Conservation (phyloP, 306 rosid species). For the Adenanthera pavonina region DNA sequence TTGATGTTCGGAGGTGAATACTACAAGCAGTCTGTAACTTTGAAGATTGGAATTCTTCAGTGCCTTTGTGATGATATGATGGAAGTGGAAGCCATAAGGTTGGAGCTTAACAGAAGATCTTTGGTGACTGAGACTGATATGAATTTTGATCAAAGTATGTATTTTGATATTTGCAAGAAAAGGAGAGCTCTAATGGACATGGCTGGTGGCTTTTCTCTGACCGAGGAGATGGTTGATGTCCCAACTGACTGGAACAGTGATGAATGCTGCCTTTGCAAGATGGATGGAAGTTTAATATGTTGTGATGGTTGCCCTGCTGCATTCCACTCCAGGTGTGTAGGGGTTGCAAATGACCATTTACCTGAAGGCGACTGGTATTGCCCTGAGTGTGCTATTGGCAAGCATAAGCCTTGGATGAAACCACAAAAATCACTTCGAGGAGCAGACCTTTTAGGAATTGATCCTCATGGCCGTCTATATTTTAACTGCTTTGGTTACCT, state of each 20-base stretch:
- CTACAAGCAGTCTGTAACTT: slow-evolving; percentile 65
- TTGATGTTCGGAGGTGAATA: slow-evolving; percentile 69
- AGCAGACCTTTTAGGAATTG: slow-evolving; percentile 83
- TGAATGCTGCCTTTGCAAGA: slow-evolving; percentile 96
- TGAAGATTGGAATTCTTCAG: slow-evolving; percentile 84
- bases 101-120: slow-evolving; percentile 91
- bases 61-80: slow-evolving; percentile 92
- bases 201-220: slow-evolving; percentile 58
- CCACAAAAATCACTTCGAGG: slow-evolving; percentile 81
- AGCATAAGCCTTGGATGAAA: slow-evolving; percentile 69
- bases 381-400: slow-evolving; percentile 88
- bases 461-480: slow-evolving; percentile 84
- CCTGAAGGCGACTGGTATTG: slow-evolving; percentile 99
- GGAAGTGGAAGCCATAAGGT: slow-evolving; percentile 84
- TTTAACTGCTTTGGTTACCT: slow-evolving; percentile 82
- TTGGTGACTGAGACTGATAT: slow-evolving; percentile 67
- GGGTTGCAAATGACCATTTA: slow-evolving; percentile 69
- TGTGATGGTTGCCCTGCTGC: slow-evolving; percentile 99
- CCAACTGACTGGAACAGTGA: slow-evolving; percentile 87
- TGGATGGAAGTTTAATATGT: slow-evolving; percentile 97
- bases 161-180: slow-evolving; percentile 65
- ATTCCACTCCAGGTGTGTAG: slow-evolving; percentile 91
- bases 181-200: slow-evolving; percentile 59
- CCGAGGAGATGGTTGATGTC: slow-evolving; percentile 63
- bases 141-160: slow-evolving; percentile 67